Evolutionary conservation across 208 protist species (phyloP).

Genomic region (Herpetomonas tarakana): DNA sequence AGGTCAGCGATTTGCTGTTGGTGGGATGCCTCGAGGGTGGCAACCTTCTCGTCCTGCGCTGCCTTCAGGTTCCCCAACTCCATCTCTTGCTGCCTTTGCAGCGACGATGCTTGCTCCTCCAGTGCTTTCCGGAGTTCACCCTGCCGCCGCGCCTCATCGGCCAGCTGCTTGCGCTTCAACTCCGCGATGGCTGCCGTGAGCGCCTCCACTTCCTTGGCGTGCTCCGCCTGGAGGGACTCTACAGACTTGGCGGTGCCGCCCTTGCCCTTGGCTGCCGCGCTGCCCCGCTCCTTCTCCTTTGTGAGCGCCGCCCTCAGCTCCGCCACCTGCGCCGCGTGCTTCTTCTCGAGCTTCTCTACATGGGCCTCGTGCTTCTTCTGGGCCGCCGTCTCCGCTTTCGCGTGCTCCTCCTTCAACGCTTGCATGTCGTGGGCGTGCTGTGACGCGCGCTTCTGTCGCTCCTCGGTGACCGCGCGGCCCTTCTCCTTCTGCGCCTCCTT

Average conservation of each 20-base stretch:
- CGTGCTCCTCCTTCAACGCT: constrained; percentile 5
- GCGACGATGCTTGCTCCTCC: background rate
- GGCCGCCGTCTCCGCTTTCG: constrained; percentile 16
- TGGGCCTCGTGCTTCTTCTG: constrained; percentile 15
- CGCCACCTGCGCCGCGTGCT: constrained; percentile 2
- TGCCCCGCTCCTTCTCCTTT: background rate
- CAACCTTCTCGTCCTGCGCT: too few relatives aligned
- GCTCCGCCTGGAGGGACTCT: too few relatives aligned
- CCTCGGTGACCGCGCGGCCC: background rate
- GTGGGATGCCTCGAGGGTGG: too few relatives aligned
- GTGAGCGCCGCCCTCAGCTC: constrained; percentile 6
- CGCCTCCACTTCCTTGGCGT: too few relatives aligned
- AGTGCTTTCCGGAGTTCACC: background rate
- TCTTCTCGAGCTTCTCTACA: constrained; percentile 15
- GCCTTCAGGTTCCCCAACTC: too few relatives aligned
- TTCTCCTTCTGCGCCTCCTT: constrained; percentile 3
- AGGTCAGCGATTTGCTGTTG: too few relatives aligned
- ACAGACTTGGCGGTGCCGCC: background rate
- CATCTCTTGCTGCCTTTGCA: background rate
- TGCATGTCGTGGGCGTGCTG: background rate
- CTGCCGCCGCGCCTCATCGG: background rate
- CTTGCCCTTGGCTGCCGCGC: background rate
- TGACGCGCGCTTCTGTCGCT: background rate
- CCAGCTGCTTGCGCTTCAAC: background rate
- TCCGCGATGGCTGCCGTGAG: background rate